Base-by-base conservation (phyloP, 1,284 basidiomycete species). In the Ustanciosporium gigantosporum region DNA sequence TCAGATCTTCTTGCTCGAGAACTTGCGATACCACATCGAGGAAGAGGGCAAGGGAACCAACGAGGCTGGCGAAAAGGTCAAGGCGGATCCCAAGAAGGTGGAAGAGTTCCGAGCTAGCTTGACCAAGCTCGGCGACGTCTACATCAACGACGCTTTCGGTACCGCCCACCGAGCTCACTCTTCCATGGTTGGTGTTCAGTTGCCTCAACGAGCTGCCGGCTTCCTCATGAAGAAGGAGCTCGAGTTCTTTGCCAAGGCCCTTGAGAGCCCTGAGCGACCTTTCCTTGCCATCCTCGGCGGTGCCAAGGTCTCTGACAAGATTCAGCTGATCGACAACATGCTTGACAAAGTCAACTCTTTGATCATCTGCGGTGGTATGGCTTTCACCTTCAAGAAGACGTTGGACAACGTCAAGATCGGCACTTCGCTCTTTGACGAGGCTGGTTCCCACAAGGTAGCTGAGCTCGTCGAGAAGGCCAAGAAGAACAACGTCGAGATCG, bases 141-240 rank as follows among this genome's bases (percentile, higher is more conserved):
- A 97, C 81, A 84, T 98, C 79, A 98, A 98, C 82, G 94, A 98
- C 79, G 95, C 94, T 31, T 98, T 98, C 79, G 94, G 94, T 49
- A 97, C 94, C 42, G 95, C 94, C 31, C 94, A 98, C 81, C 90
- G 94, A 69, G 93, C 91, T 19, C 95, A 98, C 81, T 95, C 94
- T 1, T 93, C 90, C 72, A 96, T 98, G 91, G 95, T 98, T 71
- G 94, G 94, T 66, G 84, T 98, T 67, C 85, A 95, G 80, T 85
- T 97, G 29, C 86, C 87, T n/a, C 88, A 94, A 80, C 86, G 91
- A 70, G 94, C 94, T 7, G 86, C 93, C 31, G 94, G 94, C 38
- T 93, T 95, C 84, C 84, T 98, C 67, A 89, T 98, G 84, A 96
- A 94, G 83, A 97, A 97, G 82, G 94, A 98, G 81, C 87, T 98